Evolutionary conservation across 768 basidiomycete genomes (phyloP).

Genomic region (Pisolithus albus): DNA sequence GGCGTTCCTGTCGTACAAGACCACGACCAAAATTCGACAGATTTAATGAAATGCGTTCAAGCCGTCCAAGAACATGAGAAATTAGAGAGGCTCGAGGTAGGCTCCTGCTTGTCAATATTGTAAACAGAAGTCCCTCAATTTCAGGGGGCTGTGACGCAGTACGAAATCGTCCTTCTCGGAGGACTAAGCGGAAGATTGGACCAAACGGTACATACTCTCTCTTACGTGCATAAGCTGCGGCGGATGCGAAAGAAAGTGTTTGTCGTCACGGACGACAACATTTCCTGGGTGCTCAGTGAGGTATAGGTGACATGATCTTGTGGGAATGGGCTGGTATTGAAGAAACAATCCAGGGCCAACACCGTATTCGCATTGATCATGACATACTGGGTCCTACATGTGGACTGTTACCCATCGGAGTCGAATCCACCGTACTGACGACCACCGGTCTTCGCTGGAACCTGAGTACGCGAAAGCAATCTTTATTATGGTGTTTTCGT

Average conservation of each 20-base stretch:
- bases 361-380: constrained; percentile 72
- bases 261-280: constrained; percentile 82
- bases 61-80: constrained; percentile 55
- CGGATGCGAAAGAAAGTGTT: constrained; percentile 52
- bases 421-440: constrained; percentile 68
- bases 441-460: constrained; percentile 90
- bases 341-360: constrained; percentile 58
- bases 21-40: constrained; percentile 76
- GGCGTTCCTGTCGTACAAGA: constrained; percentile 66
- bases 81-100: constrained; percentile 33
- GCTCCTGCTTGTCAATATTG: neutral
- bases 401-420: constrained; percentile 89
- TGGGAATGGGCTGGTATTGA: neutral
- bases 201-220: constrained; percentile 88
- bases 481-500: neutral
- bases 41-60: constrained; percentile 87
- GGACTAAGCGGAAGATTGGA: constrained; percentile 89
- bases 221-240: constrained; percentile 76
- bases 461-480: constrained; percentile 41
- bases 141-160: constrained; percentile 27
- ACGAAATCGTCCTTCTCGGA: constrained; percentile 74
- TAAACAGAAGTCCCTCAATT: neutral
- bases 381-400: constrained; percentile 76
- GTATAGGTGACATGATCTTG: constrained; percentile 35
- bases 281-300: constrained; percentile 81